Evolutionary conservation across 805 yeast species (phyloP), one percentile per base, ranked within the genome.

Genomic region (Alloascoidea africana): DNA sequence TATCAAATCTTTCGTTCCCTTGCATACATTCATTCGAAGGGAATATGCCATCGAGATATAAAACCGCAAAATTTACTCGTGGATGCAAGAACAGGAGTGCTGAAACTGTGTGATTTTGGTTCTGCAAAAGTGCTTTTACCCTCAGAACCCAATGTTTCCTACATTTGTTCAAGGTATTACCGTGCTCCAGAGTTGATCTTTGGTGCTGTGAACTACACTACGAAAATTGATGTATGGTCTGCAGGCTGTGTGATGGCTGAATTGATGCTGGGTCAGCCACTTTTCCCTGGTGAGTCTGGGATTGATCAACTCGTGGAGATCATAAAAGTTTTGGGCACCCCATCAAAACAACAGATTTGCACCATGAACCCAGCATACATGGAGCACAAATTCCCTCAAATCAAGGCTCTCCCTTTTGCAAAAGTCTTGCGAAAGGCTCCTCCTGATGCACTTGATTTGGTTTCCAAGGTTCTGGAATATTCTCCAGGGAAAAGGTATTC

Each of bases 181-280:
- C 68, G 98, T 41, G 98, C 98, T 4, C 98, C 98, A 0, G 98
- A 91, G 59, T 72, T 91, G 48, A 91, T 91, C 42, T 91, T 91
- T 63, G 98, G 97, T 15, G 94, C 97, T 11, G 81, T 94, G 17
- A 84, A 87, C 58, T 91, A 91, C 58, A 85, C 97, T 4, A 86
- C 96, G 18, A 86, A 89, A 57, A 91, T 91, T 46, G 98, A 91
- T 56, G 74, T 91, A 36, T 91, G 98, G 98, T 83, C 95, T 11
- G 85, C 94, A 11, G 96, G 95, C 16, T 91, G 98, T 63, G 98
- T 91, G 16, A 86, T 91, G 84, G 97, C 97, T 3, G 98, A 91
- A 60, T 64, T 91, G 51, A 73, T 87, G 44, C 68, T 91, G 40
- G 97, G 98, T 14, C 96, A 86, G 55, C 98, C 98, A 11, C 64